Percentiles rank a stretch among this genome's conserved stretches.
Evolutionary conservation across 306 rosid species (phyloP).

Genomic region (Psophocarpus tetragonolobus): DNA sequence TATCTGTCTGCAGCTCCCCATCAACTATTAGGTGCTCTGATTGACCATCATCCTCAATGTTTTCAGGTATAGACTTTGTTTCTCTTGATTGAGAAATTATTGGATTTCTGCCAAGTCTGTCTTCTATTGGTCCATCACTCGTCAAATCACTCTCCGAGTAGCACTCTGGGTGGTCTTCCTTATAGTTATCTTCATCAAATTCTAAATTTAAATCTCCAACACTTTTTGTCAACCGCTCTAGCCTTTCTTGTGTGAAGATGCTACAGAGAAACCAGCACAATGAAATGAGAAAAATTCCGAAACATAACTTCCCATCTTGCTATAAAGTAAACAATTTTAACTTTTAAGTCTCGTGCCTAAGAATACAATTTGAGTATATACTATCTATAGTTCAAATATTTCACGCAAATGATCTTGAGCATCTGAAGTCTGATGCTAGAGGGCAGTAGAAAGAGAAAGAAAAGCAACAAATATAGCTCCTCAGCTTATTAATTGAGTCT

Average conservation of each 20-base stretch:
- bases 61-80: slow-evolving; percentile 45
- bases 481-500: slow-evolving; percentile 4
- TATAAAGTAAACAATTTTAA: background rate
- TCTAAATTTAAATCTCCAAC: slow-evolving; percentile 66
- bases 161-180: slow-evolving; percentile 53
- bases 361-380: slow-evolving; percentile 10
- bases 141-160: slow-evolving; percentile 40
- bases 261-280: slow-evolving; percentile 58
- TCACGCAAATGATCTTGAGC: background rate
- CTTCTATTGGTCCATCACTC: slow-evolving; percentile 44
- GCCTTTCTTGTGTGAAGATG: slow-evolving; percentile 95
- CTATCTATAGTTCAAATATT: slow-evolving; percentile 10
- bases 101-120: slow-evolving; percentile 38
- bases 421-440: background rate
- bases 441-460: slow-evolving; percentile 21
- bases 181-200: slow-evolving; percentile 46
- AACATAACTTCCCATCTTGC: slow-evolving; percentile 13
- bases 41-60: slow-evolving; percentile 42
- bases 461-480: slow-evolving; percentile 4
- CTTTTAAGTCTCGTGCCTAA: background rate
- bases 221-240: slow-evolving; percentile 78
- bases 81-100: slow-evolving; percentile 41
- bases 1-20: slow-evolving; percentile 41
- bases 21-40: slow-evolving; percentile 43
- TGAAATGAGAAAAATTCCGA: slow-evolving; percentile 27